Base-by-base conservation (phyloP, 164 flowering plant genomes). In the Vitis riparia region DNA sequence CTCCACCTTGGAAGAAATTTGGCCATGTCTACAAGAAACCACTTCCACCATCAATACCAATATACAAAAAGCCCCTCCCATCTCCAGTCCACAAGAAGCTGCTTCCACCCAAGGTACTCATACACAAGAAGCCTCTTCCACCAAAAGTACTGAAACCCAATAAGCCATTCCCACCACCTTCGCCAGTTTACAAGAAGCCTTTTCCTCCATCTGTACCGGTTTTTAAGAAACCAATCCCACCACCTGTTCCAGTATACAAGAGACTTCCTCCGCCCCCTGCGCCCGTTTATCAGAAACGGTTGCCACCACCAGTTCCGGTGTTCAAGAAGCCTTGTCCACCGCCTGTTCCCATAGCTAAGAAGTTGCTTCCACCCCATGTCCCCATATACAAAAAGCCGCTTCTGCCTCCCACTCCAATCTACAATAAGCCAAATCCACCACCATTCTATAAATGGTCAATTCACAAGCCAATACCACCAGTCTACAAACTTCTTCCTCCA, bases 91-190 rank as follows among this genome's bases (percentile, higher is more conserved):
- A 70, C 63, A 73, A 76, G 50, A 74, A 76, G 47, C 76, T 76
- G 58, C 27, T 13, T 14, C 78, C 80, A 8, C 78, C 78, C 44
- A 62, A 65, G 0, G 66, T 75, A 2, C 86, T 83, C 0, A 51
- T 66, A 1, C 37, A 16, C 65, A 69, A 76, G 47, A 71, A 58
- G 30, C 78, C 77, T 9, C 66, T 63, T 5, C 82, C 80, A 11
- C 73, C 75, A 44, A 69, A 64, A 2, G 49, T 47, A 9, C 75
- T 66, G 27, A 23, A 50, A 44, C 52, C 3, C 30, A 44, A 49
- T 51, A 37, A 48, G 11, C 70, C 17, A 23, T 27, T 14, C 9
- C 68, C 49, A 1, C 57, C 12, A 2, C 66, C 60, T 8, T n/a
- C 19, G 1, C 69, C 73, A 27, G 51, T 61, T 5, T 63, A 66